Evolutionary conservation across 2,329 filamentous ascomycete species (phyloP), one percentile per base, ranked within the genome.

Genomic region (Phyllosticta paracitricarpa): DNA sequence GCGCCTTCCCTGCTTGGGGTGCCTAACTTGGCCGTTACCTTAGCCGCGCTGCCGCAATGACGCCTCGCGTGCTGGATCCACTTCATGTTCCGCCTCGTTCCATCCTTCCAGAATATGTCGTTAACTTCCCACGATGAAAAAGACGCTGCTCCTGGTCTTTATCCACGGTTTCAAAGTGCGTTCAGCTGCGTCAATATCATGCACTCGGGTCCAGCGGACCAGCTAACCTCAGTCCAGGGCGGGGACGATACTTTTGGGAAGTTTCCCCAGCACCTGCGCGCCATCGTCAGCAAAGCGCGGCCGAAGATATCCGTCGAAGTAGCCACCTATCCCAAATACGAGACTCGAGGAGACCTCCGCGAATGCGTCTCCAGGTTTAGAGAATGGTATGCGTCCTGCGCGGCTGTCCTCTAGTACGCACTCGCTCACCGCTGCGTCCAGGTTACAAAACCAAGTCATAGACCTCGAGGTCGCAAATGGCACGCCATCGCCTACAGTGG

Each of bases 401-500:
- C 33, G 33, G 12, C 7, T 12, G 14, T 40, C 10, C 10, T 14
- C 14, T 5, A 25, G 14, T 26, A 51, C 51, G 28, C 57, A 53
- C 52, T 52, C 52, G 59, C 57, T 54, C 48, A 62, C 26, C 53
- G 28, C 19, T 30, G n/a, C 30, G 19, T 63, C 25, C 57, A 91
- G 88, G 90, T 84, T 97, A 17, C 85, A 92, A 66, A 88, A 97
- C 71, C 89, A 89, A 68, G 89, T 97, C 68, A 97, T 97, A 68
- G 94, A 97, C 73, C 80, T 97, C 68, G 93, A 99, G 76, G 92
- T 97, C 62, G 85, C 82, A 28, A 88, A 89, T 66, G 81, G 82
- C 54, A 93, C 91, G 0, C 84, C 89, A 1, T 92, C 88, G 4
- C 92, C 92, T 0, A 96, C 89, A 0, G 82, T 96, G 65, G 90